Evolutionary conservation across 768 basidiomycete genomes (phyloP), one percentile per base, ranked within the genome.

Genomic region (Leccinellum rugosiceps): DNA sequence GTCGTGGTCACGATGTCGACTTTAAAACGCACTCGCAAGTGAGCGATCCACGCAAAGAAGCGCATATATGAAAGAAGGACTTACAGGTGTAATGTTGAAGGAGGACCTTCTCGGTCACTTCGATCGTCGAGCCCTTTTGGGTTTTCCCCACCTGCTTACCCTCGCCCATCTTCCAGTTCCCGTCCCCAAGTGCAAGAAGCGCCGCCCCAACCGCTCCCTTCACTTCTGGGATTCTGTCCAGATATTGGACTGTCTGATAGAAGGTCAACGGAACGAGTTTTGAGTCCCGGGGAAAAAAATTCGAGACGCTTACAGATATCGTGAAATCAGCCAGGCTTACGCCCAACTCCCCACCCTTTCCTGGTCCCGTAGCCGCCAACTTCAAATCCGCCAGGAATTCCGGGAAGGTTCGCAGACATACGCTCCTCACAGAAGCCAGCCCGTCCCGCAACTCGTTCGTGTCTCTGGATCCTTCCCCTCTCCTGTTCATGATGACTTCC

Each of bases 91-190:
- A 94, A 68, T 92, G 90, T 65, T 92, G 87, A 23, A 92, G 73
- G 11, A 93, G 77, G 17, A 78, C 73, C 38, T 72, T 74, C 63
- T 87, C 84, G 55, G 85, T 85, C 10, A 77, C 77, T 30, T 84
- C 86, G 4, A 75, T 76, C 1, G 74, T 61, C 17, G 56, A 30
- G 3, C 23, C 25, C 54, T 82, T 81, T 7, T 71, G 59, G 2
- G 66, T 68, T 62, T 82, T 83, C 10, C 81, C 82, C 6, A 87
- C 83, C 63, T 80, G 78, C 21, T 89, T 78, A 6, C 90, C 90
- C 58, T 90, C 90, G 4, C 92, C 92, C 91, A 94, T 93, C 72
- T 84, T 90, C 92, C 92, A 93, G 62, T 93, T 93, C 10, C 92
- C 92, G 58, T 94, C 91, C 0, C 92, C 92, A 1, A 94, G 80